Base-by-base conservation (phyloP, 345 rosid genomes). In the Arabidopsis arenosa region DNA sequence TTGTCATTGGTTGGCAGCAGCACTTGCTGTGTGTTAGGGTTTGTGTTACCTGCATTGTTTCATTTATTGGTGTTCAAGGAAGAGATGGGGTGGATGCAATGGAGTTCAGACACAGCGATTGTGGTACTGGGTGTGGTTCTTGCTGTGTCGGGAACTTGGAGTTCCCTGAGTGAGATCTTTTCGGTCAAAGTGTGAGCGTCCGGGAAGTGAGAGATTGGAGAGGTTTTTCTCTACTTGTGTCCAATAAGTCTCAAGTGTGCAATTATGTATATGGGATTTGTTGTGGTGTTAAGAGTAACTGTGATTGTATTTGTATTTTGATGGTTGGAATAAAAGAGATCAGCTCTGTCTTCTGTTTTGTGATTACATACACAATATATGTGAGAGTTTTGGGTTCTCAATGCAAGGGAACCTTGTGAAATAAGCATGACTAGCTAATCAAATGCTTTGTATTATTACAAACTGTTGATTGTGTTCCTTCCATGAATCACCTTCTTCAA, bases 1-100 rank as follows among this genome's bases (percentile, higher is more conserved):
- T 74, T 92, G 83, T 87, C 97, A 14, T 69, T 90, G 83, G 95
- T 92, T 4, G 98, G 98, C 2, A 94, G 93, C 74, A 92, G 98
- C 64, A 83, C 90, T 14, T 94, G 98, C 71, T 89, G 95, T 53
- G 85, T 83, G 23, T 77, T 94, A 74, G 97, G 87, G 23, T 94
- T 92, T 63, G 86, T 92, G 71, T 79, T 94, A 83, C 98, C 96
- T 4, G 79, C 95, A 10, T 66, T 87, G 80, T 89, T 92, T 75
- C 98, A 94, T 79, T 59, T 90, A 83, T 79, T 92, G 56, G 94
- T 84, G 48, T 94, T 90, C 80, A 88, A 86, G 85, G 96, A 89
- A 35, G 97, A 90, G 45, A 82, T 90, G 82, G 84, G 83, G 3
- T 84, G 94, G 93, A 80, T 26, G 57, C 87, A 83, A 41, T 83